Conservation (phyloP, 75 land plant genomes). For the Sequoia sempervirens region DNA sequence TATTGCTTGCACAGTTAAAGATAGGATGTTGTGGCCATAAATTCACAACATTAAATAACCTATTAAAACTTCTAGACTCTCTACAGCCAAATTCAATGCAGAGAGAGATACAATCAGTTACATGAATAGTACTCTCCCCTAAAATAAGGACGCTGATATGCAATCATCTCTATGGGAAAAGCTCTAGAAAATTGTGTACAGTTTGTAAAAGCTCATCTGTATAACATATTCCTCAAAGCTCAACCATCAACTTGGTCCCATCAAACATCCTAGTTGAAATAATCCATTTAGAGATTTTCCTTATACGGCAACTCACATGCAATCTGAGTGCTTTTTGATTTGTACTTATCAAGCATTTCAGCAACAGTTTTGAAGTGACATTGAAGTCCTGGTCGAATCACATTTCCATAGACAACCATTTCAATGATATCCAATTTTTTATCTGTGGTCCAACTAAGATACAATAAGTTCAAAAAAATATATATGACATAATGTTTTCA, state of each 20-base stretch:
- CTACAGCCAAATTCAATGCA: not conserved
- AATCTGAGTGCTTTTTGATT: slow-evolving; percentile 48
- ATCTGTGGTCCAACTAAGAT: slow-evolving; percentile 35
- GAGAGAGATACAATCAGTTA: not conserved
- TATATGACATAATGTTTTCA: not conserved
- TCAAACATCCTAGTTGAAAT: not conserved
- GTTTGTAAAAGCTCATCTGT: not conserved
- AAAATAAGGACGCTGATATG: not conserved
- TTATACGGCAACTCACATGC: slow-evolving; percentile 81
- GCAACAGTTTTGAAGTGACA: slow-evolving; percentile 90
- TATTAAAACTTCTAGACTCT: not conserved
- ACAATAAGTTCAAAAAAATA: not conserved
- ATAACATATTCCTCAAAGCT: not conserved
- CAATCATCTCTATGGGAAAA: not conserved
- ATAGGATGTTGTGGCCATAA: not conserved
- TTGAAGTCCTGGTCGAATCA: slow-evolving; percentile 88
- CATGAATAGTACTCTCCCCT: not conserved
- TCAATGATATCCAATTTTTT: slow-evolving; percentile 94
- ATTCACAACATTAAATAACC: not conserved
- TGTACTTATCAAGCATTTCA: slow-evolving; percentile 66
- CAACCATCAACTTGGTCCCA: not conserved
- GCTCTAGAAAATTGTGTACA: not conserved
- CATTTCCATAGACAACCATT: slow-evolving; percentile 99
- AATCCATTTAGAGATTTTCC: not conserved
- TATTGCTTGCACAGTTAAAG: too few species aligned